Percentiles rank a stretch among this genome's conserved stretches.
Evolutionary conservation across 805 yeast genomes (phyloP).

Genomic region (Ogataea nitratoaversa): DNA sequence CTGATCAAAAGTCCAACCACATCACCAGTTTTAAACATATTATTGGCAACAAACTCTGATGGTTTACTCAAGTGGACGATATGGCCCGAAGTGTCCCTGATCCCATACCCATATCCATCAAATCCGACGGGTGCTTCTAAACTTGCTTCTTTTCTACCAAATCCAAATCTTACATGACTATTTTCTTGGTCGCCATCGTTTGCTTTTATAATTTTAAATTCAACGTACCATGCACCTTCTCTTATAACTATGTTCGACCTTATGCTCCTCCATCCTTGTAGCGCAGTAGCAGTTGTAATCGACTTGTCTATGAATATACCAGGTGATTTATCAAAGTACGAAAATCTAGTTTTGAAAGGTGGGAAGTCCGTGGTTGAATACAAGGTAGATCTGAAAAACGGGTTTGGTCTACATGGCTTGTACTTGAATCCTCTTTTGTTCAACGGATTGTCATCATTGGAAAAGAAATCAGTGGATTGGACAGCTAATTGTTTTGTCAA

Average conservation of each 20-base stretch:
- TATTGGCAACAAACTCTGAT: constrained; percentile 42
- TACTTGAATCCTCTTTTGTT: constrained; percentile 81
- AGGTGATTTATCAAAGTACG: constrained; percentile 66
- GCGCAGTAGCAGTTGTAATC: constrained; percentile 47
- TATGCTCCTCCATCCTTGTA: constrained; percentile 75
- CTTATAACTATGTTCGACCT: constrained; percentile 70
- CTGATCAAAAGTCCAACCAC: constrained; percentile 72
- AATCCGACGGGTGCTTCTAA: constrained; percentile 94
- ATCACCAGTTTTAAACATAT: constrained; percentile 68
- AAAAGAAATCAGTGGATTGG: constrained; percentile 29
- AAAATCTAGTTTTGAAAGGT: constrained; percentile 55
- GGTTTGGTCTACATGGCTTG: constrained; percentile 71
- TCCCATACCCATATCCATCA: constrained; percentile 90
- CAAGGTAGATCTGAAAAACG: constrained; percentile 48
- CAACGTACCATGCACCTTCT: constrained; percentile 80
- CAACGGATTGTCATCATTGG: constrained; percentile 73
- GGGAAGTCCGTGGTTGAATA: constrained; percentile 73
- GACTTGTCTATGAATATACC: constrained; percentile 44
- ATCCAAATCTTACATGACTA: constrained; percentile 69
- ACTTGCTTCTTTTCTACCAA: constrained; percentile 81
- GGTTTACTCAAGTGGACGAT: constrained; percentile 74
- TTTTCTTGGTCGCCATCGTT: constrained; percentile 22
- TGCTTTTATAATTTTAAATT: constrained; percentile 49
- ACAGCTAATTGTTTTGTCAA: constrained; percentile 12
- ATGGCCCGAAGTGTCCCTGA: constrained; percentile 76